Percentiles rank a stretch among this genome's conserved stretches.
These are phyloP conservation scores for Ophiostoma ips DNA, from an alignment of 2,329 filamentous ascomycete species.

Conservation along the genomic window DNA sequence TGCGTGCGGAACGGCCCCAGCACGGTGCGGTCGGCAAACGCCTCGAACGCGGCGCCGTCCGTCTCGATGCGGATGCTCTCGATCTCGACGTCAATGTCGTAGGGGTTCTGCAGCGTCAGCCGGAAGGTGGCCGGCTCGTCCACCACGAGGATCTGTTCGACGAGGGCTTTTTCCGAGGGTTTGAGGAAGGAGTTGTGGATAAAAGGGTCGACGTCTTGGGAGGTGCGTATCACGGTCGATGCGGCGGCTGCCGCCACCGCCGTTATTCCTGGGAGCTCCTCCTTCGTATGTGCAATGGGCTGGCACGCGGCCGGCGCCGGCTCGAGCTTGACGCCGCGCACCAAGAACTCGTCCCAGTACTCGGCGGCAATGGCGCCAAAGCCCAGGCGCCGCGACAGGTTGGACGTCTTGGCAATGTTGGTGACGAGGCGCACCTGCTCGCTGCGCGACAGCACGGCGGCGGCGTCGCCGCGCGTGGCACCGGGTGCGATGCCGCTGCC, in stretches of 20 bases:
- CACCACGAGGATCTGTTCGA: constrained; percentile 60
- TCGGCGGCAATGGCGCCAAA: constrained; percentile 57
- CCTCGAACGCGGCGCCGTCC: constrained; percentile 61
- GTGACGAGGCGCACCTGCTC: constrained; percentile 76
- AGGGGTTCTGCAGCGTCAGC: constrained; percentile 83
- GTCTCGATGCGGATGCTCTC: constrained; percentile 66
- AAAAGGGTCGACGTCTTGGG: constrained; percentile 64
- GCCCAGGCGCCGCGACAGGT: constrained; percentile 62
- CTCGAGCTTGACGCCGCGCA: constrained; percentile 63
- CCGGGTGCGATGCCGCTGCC: constrained; percentile 68
- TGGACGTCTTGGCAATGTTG: constrained; percentile 74
- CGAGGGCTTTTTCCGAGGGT: constrained; percentile 41
- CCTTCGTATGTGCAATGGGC: constrained; percentile 52
- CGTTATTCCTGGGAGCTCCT: constrained; percentile 31
- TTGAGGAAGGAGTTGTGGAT: constrained; percentile 91
- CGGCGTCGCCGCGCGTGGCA: constrained; percentile 51
- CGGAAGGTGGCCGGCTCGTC: constrained; percentile 65
- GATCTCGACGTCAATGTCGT: constrained; percentile 82
- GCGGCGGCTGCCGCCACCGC: constrained; percentile 15
- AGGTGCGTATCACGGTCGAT: constrained; percentile 31
- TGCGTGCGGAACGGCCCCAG: constrained; percentile 77
- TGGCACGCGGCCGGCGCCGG: constrained; percentile 43
- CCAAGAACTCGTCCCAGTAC: constrained; percentile 94
- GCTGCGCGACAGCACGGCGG: constrained; percentile 58
- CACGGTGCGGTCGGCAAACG: constrained; percentile 47